Conservation (phyloP, 768 basidiomycete species). For the Leccinum longicurvipes region DNA sequence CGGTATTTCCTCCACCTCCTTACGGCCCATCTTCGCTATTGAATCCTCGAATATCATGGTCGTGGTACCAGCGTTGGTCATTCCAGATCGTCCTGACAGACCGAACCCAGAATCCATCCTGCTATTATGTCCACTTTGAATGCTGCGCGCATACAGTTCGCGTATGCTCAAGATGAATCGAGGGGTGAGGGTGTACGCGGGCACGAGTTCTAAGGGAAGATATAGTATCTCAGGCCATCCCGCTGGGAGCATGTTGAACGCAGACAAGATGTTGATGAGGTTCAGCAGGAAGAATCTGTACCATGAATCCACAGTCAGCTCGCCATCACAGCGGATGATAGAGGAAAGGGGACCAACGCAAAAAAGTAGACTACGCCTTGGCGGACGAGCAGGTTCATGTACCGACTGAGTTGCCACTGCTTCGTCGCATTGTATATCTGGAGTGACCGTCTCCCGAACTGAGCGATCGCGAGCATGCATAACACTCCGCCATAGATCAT, state of each 20-base stretch:
- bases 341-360: background rate
- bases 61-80: background rate
- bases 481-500: background rate
- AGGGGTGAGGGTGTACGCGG: background rate
- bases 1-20: background rate
- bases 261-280: background rate
- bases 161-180: background rate
- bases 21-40: background rate
- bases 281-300: background rate
- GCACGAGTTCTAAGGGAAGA: background rate
- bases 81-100: background rate
- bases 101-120: background rate
- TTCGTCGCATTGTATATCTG: background rate
- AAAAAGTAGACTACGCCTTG: background rate
- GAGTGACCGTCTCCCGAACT: background rate
- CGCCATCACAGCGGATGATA: background rate
- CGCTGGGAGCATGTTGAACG: background rate
- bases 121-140: conserved; percentile 4
- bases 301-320: background rate
- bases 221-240: background rate
- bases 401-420: background rate
- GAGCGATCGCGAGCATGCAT: background rate
- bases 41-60: background rate
- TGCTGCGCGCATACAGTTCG: background rate
- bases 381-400: background rate